Percentiles rank a stretch among this genome's conserved stretches.
phyloP scores from a whole-genome alignment of 805 yeast genomes.

The Candida koratica region DNA sequence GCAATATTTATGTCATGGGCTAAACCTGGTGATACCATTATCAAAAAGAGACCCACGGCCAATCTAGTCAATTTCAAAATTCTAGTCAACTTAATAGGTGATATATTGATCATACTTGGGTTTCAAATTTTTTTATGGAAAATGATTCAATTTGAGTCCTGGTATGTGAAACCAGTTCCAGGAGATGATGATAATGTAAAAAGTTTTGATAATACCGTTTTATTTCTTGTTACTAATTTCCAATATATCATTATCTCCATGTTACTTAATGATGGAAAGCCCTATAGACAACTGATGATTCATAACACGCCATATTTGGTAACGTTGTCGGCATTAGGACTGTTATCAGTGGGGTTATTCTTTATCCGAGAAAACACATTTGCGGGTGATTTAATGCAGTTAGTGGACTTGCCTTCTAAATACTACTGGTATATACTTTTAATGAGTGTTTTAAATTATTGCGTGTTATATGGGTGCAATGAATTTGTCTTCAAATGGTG shows the following conservation, averaged over 20 bases:
- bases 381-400: slow-evolving; percentile 69
- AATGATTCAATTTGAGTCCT: slow-evolving; percentile 50
- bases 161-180: slow-evolving; percentile 80
- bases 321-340: slow-evolving; percentile 50
- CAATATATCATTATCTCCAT: slow-evolving; percentile 85
- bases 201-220: slow-evolving; percentile 83
- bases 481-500: slow-evolving; percentile 38
- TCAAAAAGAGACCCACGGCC: slow-evolving; percentile 84
- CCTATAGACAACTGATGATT: slow-evolving; percentile 75
- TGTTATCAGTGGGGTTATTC: slow-evolving; percentile 55
- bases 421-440: slow-evolving; percentile 52
- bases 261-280: slow-evolving; percentile 87
- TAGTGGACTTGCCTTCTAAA: slow-evolving; percentile 53
- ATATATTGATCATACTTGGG: slow-evolving; percentile 55
- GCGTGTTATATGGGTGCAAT: slow-evolving; percentile 44
- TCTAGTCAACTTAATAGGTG: slow-evolving; percentile 75
- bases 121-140: slow-evolving; percentile 74
- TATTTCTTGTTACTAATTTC: slow-evolving; percentile 77
- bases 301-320: slow-evolving; percentile 67
- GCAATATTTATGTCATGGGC: slow-evolving; percentile 99
- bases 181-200: slow-evolving; percentile 73
- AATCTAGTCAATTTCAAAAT: slow-evolving; percentile 88
- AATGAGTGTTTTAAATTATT: slow-evolving; percentile 48
- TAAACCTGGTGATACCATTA: slow-evolving; percentile 59
- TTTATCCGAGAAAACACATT: slow-evolving; percentile 45